Evolutionary conservation across 805 yeast species (phyloP), one percentile per base, ranked within the genome.

Genomic region (Cyberlindnera maclurae): DNA sequence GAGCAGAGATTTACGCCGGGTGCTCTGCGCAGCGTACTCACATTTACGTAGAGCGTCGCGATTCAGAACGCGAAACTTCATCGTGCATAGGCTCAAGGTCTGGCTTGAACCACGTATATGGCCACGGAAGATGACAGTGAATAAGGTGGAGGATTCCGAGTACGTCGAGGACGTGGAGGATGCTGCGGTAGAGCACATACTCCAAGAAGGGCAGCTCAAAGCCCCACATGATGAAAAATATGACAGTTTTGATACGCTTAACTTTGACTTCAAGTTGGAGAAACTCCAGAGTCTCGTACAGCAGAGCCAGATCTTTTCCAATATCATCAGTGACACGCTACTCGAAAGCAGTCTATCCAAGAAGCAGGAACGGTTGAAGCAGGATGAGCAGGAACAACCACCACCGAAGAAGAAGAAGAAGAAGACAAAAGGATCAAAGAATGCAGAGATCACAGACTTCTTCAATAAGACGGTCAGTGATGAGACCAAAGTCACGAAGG

Each of bases 301-400:
- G 51, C 81, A 85, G 54, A 85, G 96, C 13, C 89, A 87, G 55
- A 75, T 89, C 2, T 90, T 86, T 60, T 82, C 97, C 1, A 75
- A 80, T 44, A 86, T 90, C 47, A 84, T 90, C 31, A 78, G 95
- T 3, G 89, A 87, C 37, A 80, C 89, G 10, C 69, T 90, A 32
- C 53, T 81, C 31, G 75, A 75, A 44, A 65, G 70, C 33, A 54
- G 71, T n/a, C 49, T 70, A 39, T 50, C 54, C 6, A 63, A 59
- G 44, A 54, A 45, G 38, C 58, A 54, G 41, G 12, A 41, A 36
- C 34, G 40, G 36, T 24, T 11, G 12, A 15, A 32, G 22, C 17
- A 29, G 15, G 31, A 15, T 6, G 15, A 33, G 3, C 12, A 5
- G 8, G 52, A 50, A 17, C 45, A 49, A 18, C 46, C 46, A 22